Evolutionary conservation across 2,329 filamentous ascomycete species (phyloP).

Genomic region (Pseudogymnoascus sp.): DNA sequence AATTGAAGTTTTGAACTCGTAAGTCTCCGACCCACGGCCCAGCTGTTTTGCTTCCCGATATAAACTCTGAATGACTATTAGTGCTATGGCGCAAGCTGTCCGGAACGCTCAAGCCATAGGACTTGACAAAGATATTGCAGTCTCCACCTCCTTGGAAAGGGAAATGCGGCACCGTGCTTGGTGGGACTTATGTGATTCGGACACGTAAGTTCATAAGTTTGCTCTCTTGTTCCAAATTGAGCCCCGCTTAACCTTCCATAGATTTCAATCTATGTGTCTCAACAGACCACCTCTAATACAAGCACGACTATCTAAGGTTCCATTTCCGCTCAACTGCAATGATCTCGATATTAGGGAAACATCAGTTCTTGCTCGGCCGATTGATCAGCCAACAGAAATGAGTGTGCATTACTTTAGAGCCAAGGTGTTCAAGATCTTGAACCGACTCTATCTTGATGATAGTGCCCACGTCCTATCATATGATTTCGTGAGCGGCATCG

Average conservation of each 20-base stretch:
- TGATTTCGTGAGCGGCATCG: slow-evolving; percentile 23
- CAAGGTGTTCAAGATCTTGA: neutral
- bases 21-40: slow-evolving; percentile 14
- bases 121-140: slow-evolving; percentile 21
- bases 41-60: neutral
- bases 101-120: slow-evolving; percentile 26
- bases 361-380: slow-evolving; percentile 15
- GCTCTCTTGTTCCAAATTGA: no score
- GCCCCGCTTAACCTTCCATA: slow-evolving; percentile 9
- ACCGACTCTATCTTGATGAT: neutral
- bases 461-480: slow-evolving; percentile 17
- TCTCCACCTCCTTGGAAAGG: slow-evolving; percentile 20
- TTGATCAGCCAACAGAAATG: neutral
- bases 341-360: slow-evolving; percentile 25
- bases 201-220: slow-evolving; percentile 21
- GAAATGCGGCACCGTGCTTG: slow-evolving; percentile 25
- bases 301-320: slow-evolving; percentile 22
- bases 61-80: neutral
- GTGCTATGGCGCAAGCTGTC: slow-evolving; percentile 23
- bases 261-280: slow-evolving; percentile 28
- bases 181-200: slow-evolving; percentile 26
- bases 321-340: slow-evolving; percentile 26
- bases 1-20: neutral
- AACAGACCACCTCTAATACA: slow-evolving; percentile 26
- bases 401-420: neutral